Evolutionary conservation across 139 green algal species (phyloP).

Genomic region (Picochlorum sp.): DNA sequence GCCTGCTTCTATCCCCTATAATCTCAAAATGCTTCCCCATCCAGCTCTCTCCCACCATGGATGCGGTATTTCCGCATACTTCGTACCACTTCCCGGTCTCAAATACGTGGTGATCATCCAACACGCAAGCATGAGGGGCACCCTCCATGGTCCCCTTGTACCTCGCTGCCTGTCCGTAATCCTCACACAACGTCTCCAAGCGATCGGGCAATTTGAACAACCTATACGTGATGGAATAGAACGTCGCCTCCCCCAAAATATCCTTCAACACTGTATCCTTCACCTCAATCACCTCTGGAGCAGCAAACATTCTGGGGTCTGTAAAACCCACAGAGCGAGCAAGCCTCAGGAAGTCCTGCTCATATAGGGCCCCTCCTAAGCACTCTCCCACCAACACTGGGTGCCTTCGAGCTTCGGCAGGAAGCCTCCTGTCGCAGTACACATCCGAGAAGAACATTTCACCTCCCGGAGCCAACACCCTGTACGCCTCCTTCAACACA

Average conservation of each 20-base stretch:
- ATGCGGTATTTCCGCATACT: constrained; percentile 85
- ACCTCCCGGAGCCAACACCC: constrained; percentile 79
- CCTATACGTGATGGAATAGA: constrained; percentile 90
- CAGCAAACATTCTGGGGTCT: constrained; percentile 64
- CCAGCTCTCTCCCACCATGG: constrained; percentile 82
- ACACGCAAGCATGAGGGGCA: constrained; percentile 49
- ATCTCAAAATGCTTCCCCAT: constrained; percentile 68
- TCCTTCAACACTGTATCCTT: constrained; percentile 60
- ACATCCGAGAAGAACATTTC: constrained; percentile 98
- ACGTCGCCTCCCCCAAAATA: constrained; percentile 74
- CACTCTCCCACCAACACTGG: constrained; percentile 78
- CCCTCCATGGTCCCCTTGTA: constrained; percentile 71
- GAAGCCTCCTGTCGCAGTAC: constrained; percentile 77
- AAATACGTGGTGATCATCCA: constrained; percentile 79
- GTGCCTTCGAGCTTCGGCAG: constrained; percentile 27
- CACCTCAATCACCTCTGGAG: constrained; percentile 50
- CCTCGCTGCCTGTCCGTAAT: constrained; percentile 57
- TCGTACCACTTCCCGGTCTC: constrained; percentile 66
- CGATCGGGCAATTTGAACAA: constrained; percentile 90
- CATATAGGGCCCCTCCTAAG: constrained; percentile 86
- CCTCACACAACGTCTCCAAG: constrained; percentile 76
- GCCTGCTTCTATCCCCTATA: constrained; percentile 48
- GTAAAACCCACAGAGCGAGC: constrained; percentile 68
- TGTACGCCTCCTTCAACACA: constrained; percentile 51
- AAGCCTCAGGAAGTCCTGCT: constrained; percentile 84